Conservation (phyloP, 495 filamentous ascomycete genomes). For the Podospora didyma region DNA sequence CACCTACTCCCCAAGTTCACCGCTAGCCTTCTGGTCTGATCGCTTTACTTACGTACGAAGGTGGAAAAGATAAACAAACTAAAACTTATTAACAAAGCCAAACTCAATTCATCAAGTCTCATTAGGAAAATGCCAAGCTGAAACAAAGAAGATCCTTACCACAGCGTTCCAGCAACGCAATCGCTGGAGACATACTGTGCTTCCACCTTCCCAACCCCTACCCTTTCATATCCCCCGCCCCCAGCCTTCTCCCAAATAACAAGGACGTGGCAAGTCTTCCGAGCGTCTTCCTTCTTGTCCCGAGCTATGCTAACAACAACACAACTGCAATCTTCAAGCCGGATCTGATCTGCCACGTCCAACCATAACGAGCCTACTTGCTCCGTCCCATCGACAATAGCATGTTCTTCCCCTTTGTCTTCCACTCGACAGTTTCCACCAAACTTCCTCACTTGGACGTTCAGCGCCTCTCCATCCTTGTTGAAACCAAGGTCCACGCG, state of each 20-base stretch:
- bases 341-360: constrained; percentile 7
- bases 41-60: neutral
- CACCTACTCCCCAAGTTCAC: neutral
- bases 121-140: constrained; percentile 4
- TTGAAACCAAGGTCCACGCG: constrained; percentile 4
- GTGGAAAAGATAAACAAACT: neutral
- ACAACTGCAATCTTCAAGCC: constrained; percentile 4
- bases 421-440: neutral
- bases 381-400: constrained; percentile 3
- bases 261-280: constrained; percentile 2
- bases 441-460: constrained; percentile 6
- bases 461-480: constrained; percentile 5
- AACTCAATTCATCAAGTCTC: constrained; percentile 1
- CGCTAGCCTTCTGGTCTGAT: neutral
- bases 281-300: too few relatives aligned
- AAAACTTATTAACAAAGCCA: neutral
- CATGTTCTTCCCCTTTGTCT: constrained; percentile 6
- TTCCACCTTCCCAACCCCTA: constrained; percentile 7
- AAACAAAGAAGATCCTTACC: constrained; percentile 4
- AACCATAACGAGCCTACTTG: constrained; percentile 4
- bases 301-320: neutral
- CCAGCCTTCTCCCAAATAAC: neutral
- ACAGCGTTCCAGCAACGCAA: constrained; percentile 2
- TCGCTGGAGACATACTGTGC: constrained; percentile 3
- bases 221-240: constrained; percentile 1